Evolutionary conservation across 1,284 basidiomycete genomes (phyloP).

Genomic region (Neolentinus lepideus): DNA sequence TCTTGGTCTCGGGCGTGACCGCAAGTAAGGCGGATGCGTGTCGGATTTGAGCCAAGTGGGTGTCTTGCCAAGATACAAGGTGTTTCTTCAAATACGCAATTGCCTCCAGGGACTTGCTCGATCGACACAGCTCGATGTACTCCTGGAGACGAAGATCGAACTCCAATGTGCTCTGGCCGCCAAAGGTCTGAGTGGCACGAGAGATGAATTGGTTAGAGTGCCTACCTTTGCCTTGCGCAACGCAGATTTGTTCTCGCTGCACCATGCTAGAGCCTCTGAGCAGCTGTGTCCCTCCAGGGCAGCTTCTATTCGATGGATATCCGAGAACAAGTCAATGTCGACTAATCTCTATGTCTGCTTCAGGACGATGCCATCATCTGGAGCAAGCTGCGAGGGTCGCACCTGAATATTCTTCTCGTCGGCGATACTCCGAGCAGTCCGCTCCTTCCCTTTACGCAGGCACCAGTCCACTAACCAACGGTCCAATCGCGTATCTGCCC

Average conservation of each 20-base stretch:
- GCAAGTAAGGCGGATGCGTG: conserved; percentile 76
- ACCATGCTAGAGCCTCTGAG: conserved; percentile 89
- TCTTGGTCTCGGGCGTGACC: conserved; percentile 58
- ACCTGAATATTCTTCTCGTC: conserved; percentile 69
- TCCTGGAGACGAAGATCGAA: conserved; percentile 95
- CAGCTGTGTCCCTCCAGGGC: conserved; percentile 76
- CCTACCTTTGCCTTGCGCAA: conserved; percentile 85
- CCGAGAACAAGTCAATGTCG: conserved; percentile 88
- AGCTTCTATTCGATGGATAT: conserved; percentile 80
- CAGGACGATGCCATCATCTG: not conserved
- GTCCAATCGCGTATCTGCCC: conserved; percentile 78
- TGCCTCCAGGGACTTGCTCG: conserved; percentile 64
- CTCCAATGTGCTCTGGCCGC: conserved; percentile 83
- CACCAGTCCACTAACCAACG: conserved; percentile 93
- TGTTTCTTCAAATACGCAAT: conserved; percentile 84
- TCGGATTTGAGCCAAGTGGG: conserved; percentile 69
- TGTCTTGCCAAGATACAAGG: conserved; percentile 77
- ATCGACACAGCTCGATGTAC: conserved; percentile 86
- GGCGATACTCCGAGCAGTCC: conserved; percentile 63
- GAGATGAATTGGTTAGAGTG: conserved; percentile 5
- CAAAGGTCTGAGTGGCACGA: conserved; percentile 7
- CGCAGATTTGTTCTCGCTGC: conserved; percentile 90
- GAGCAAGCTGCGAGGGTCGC: conserved; percentile 14
- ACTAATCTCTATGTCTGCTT: conserved; percentile 56
- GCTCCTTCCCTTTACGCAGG: conserved; percentile 66